Percentiles rank a stretch among this genome's conserved stretches.
These are phyloP conservation scores for Solanum hybrid DNA, from an alignment of 305 asterid species.

Conservation along the genomic window DNA sequence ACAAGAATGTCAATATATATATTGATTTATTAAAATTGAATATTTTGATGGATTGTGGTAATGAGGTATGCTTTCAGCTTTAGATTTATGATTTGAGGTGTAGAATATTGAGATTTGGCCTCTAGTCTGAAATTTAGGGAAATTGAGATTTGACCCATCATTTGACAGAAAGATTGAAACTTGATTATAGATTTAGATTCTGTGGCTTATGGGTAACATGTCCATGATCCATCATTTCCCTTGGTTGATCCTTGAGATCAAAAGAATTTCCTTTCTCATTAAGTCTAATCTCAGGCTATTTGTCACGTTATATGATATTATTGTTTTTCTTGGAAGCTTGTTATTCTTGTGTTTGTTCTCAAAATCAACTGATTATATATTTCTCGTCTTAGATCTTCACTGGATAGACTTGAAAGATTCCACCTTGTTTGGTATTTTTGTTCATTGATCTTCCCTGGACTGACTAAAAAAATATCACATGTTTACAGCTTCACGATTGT, in stretches of 20 bases:
- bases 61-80: not conserved
- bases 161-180: not conserved
- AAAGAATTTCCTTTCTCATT: not conserved
- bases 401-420: not conserved
- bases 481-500: not conserved
- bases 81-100: not conserved
- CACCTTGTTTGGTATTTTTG: not conserved
- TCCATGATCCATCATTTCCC: not conserved
- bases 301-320: not conserved
- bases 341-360: not conserved
- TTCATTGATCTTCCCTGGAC: not conserved
- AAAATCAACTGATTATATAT: not conserved
- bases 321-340: not conserved
- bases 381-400: not conserved
- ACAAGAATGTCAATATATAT: not conserved
- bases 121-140: not conserved
- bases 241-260: not conserved
- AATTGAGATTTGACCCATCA: not conserved
- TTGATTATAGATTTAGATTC: not conserved
- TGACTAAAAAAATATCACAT: not conserved
- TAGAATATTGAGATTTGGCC: not conserved
- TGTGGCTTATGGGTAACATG: not conserved
- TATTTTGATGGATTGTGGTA: not conserved
- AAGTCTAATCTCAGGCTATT: not conserved
- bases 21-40: not conserved